Percentiles rank a stretch among this genome's conserved stretches.
Evolutionary conservation across 106 monocot species (phyloP).

Genomic region (Allium cepa): DNA sequence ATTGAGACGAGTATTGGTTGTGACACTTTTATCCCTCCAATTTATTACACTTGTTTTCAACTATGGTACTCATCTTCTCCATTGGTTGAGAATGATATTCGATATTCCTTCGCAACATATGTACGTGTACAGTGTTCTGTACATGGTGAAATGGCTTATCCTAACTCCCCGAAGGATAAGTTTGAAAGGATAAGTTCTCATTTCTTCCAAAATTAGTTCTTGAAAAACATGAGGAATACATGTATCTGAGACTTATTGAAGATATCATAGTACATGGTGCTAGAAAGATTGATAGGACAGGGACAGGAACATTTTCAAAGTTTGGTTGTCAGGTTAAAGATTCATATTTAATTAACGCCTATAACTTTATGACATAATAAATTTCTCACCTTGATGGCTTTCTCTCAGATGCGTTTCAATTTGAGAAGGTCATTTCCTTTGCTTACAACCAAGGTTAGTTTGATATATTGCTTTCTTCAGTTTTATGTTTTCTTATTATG

Average conservation of each 20-base stretch:
- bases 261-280: slow-evolving; percentile 72
- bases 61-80: slow-evolving; percentile 92
- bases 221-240: slow-evolving; percentile 75
- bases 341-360: background rate
- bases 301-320: slow-evolving; percentile 84
- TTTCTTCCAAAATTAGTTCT: slow-evolving; percentile 80
- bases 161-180: slow-evolving; percentile 18
- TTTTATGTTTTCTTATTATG: too few relatives aligned
- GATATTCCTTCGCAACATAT: slow-evolving; percentile 78
- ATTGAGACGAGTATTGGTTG: slow-evolving; percentile 71
- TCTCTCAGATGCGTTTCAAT: slow-evolving; percentile 84
- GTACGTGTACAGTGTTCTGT: slow-evolving; percentile 49
- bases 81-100: slow-evolving; percentile 50
- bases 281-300: slow-evolving; percentile 76
- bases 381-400: background rate
- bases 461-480: too few relatives aligned
- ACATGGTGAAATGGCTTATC: slow-evolving; percentile 22
- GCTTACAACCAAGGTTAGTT: slow-evolving; percentile 85
- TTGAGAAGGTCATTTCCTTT: slow-evolving; percentile 86
- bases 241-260: slow-evolving; percentile 71
- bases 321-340: slow-evolving; percentile 69
- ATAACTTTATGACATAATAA: background rate
- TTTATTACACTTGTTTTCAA: slow-evolving; percentile 59
- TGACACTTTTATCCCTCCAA: slow-evolving; percentile 80
- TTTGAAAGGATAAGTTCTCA: slow-evolving; percentile 67